A percentile compares a stretch with the other conserved stretches of the same genome.
Conservation (phyloP, 768 basidiomycete species). For the Steccherinum ochraceum region DNA sequence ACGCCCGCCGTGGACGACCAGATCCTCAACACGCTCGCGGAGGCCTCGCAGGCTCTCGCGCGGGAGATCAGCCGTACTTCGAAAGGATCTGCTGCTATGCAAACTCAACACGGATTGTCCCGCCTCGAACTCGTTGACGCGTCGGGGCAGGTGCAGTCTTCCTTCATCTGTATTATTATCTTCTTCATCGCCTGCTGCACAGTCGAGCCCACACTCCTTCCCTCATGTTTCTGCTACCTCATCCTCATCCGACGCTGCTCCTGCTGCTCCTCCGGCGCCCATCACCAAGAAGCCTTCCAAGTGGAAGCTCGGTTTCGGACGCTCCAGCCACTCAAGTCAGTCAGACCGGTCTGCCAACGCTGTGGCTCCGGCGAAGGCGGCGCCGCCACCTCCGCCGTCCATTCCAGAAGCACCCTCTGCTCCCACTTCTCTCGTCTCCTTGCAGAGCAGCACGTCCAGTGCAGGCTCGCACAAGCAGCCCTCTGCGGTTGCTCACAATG, state of each 20-base stretch:
- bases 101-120: not conserved
- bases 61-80: slow-evolving; percentile 71
- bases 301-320: slow-evolving; percentile 77
- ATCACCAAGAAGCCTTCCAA: slow-evolving; percentile 76
- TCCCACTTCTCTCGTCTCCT: not conserved
- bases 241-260: slow-evolving; percentile 32
- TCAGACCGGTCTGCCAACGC: not conserved
- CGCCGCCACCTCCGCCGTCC: slow-evolving; percentile 6
- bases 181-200: not conserved
- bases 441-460: slow-evolving; percentile 10
- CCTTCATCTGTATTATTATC: not conserved
- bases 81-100: not conserved
- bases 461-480: slow-evolving; percentile 27
- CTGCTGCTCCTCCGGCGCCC: slow-evolving; percentile 27
- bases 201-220: not conserved
- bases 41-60: slow-evolving; percentile 75
- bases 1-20: slow-evolving; percentile 35
- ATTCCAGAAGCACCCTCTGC: not conserved
- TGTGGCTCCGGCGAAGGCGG: slow-evolving; percentile 13
- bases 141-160: slow-evolving; percentile 8
- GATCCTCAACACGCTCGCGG: slow-evolving; percentile 65
- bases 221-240: slow-evolving; percentile 11
- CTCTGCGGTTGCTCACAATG: slow-evolving; percentile 73
- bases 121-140: slow-evolving; percentile 11
- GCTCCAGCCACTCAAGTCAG: slow-evolving; percentile 28